Evolutionary conservation across 768 basidiomycete genomes (phyloP).

Genomic region (Erythrobasidium yunnanense): DNA sequence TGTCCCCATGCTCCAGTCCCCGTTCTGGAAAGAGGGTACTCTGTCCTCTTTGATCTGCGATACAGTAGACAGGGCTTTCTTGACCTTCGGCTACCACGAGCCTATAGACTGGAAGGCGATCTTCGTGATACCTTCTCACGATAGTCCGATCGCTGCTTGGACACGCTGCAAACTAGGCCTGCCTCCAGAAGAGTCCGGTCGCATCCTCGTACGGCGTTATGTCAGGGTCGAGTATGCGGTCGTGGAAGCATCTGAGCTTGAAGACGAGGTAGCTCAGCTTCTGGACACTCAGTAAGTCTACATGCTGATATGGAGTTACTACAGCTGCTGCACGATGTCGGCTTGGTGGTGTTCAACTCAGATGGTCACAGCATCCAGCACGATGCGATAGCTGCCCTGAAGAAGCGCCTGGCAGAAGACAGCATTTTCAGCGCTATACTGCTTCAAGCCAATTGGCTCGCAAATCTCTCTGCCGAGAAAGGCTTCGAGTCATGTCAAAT

Average conservation of each 20-base stretch:
- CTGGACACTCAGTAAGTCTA: not conserved
- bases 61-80: not conserved
- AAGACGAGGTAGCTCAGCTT: not conserved
- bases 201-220: not conserved
- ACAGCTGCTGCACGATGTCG: slow-evolving; percentile 6
- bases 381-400: not conserved
- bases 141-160: not conserved
- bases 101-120: slow-evolving; percentile 6
- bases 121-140: not conserved
- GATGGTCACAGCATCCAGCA: too few species aligned
- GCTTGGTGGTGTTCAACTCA: not conserved
- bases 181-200: not conserved
- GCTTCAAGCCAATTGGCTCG: not conserved
- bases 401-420: not conserved
- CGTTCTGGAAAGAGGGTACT: slow-evolving; percentile 4
- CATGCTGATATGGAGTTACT: not conserved
- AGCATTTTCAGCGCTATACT: not conserved
- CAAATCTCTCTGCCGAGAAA: too few species aligned
- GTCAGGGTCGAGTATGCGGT: slow-evolving; percentile 1
- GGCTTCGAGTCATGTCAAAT: too few species aligned
- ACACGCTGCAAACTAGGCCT: slow-evolving; percentile 10
- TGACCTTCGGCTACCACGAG: not conserved
- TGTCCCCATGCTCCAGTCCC: not conserved
- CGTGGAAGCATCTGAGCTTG: not conserved
- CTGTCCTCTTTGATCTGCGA: slow-evolving; percentile 10